Evolutionary conservation across 768 basidiomycete species (phyloP).

Genomic region (Collybiopsis confluens): DNA sequence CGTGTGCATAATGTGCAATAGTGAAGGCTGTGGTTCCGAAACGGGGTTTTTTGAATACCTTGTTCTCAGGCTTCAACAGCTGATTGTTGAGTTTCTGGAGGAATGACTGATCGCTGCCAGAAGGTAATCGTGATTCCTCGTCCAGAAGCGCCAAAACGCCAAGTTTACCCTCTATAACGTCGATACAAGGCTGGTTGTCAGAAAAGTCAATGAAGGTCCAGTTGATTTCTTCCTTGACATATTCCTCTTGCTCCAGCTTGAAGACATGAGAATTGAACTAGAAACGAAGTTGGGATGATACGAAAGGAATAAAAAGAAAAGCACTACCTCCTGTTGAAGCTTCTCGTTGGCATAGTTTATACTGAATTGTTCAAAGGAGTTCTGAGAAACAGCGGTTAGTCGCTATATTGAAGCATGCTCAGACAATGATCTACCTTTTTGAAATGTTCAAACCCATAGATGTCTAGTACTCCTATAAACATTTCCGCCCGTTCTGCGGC

Average conservation of each 20-base stretch:
- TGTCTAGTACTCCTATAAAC: slow-evolving; percentile 99
- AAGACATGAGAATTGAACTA: slow-evolving; percentile 99
- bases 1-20: slow-evolving; percentile 95
- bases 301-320: not conserved
- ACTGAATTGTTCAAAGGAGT: slow-evolving; percentile 96
- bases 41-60: slow-evolving; percentile 97
- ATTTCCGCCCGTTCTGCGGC: slow-evolving; percentile 89
- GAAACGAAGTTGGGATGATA: not conserved
- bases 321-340: slow-evolving; percentile 88
- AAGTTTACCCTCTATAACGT: slow-evolving; percentile 95
- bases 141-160: slow-evolving; percentile 93
- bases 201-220: slow-evolving; percentile 99
- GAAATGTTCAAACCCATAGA: slow-evolving; percentile 96
- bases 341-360: slow-evolving; percentile 99
- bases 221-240: slow-evolving; percentile 96
- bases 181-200: slow-evolving; percentile 98
- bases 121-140: slow-evolving; percentile 94
- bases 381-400: slow-evolving; percentile 35
- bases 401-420: not conserved
- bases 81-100: slow-evolving; percentile 88
- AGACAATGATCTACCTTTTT: slow-evolving; percentile 63
- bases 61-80: slow-evolving; percentile 80
- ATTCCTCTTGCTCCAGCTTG: slow-evolving; percentile 99
- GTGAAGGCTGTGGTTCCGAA: slow-evolving; percentile 98
- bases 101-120: slow-evolving; percentile 90